Evolutionary conservation across 371 early-diverging fungal genomes (phyloP).

Genomic region (Dentiscutata heterogama): DNA sequence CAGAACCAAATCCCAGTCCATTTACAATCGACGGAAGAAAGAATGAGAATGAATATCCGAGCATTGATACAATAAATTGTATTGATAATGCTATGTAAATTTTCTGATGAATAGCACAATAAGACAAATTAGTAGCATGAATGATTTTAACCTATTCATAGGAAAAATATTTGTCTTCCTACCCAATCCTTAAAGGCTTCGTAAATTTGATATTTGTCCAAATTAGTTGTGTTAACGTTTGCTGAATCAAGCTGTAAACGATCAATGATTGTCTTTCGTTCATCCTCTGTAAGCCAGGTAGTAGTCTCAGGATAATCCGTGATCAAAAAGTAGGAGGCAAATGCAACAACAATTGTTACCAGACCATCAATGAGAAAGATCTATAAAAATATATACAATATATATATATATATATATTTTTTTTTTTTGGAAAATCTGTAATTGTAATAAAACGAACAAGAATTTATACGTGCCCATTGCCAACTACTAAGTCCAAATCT

Average conservation of each 20-base stretch:
- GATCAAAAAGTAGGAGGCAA: constrained; percentile 58
- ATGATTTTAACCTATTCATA: background rate
- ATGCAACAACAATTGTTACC: constrained; percentile 59
- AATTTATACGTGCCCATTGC: constrained; percentile 65
- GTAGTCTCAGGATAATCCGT: constrained; percentile 68
- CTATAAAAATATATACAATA: constrained; percentile 67
- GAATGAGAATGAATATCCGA: constrained; percentile 60
- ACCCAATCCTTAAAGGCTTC: constrained; percentile 57
- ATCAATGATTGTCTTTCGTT: constrained; percentile 59
- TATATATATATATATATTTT: constrained; percentile 6
- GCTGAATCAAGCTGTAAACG: constrained; percentile 61
- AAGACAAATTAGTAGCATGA: background rate
- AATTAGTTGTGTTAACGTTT: constrained; percentile 50
- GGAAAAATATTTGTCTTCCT: background rate
- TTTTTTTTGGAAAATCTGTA: constrained; percentile 37
- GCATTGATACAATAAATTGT: constrained; percentile 55
- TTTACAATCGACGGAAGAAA: constrained; percentile 68
- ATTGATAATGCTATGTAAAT: constrained; percentile 54
- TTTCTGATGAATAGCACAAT: constrained; percentile 43
- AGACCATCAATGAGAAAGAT: constrained; percentile 69
- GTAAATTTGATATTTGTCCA: constrained; percentile 55
- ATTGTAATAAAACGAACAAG: background rate
- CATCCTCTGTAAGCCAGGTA: constrained; percentile 62
- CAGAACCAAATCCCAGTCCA: constrained; percentile 48
- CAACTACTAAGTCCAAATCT: constrained; percentile 58